Base-by-base conservation (phyloP, 257 asterid genomes). In the Solanum tarijense region DNA sequence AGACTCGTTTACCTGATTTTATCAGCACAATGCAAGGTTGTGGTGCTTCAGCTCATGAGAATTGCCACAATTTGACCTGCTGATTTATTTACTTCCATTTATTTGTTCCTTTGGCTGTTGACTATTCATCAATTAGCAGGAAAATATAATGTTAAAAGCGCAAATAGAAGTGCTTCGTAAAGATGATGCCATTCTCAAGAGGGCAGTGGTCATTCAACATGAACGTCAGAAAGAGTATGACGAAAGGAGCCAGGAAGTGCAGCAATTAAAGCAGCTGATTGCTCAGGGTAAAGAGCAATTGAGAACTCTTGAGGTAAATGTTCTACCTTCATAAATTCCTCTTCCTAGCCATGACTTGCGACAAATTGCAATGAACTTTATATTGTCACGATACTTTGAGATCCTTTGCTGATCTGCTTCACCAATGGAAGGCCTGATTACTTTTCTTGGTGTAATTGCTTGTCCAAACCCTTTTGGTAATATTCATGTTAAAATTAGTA, bases 191-290 rank as follows among this genome's bases (percentile, higher is more conserved):
- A 90, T 95, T 89, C 98, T 96, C 73, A 96, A 96, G 87, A 93
- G 98, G 52, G 98, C 98, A 3, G 98, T 95, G 13, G 88, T 96
- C 38, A 94, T 95, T 90, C 98, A 95, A 88, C 96, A 93, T 41
- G 98, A 95, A 88, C 96, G 98, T 34, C 98, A 94, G 90, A 96
- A 93, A 87, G 98, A 94, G 89, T 87, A 86, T 66, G 98, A 95
- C 23, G 95, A 91, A 89, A 93, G 86, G 91, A 93, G 88, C 89
- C 93, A 88, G 55, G 98, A 95, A 92, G 92, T 93, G 76, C 94
- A 89, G 89, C 95, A 94, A 48, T 83, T 96, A 94, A 96, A 94
- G 93, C 95, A 92, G 90, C 21, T 94, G 93, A 86, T 94, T 86
- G 86, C 91, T 88, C 96, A 92, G 35, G 93, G 94, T 84, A 96